Conservation (phyloP, 805 yeast species). For the Peterozyma xylosa region DNA sequence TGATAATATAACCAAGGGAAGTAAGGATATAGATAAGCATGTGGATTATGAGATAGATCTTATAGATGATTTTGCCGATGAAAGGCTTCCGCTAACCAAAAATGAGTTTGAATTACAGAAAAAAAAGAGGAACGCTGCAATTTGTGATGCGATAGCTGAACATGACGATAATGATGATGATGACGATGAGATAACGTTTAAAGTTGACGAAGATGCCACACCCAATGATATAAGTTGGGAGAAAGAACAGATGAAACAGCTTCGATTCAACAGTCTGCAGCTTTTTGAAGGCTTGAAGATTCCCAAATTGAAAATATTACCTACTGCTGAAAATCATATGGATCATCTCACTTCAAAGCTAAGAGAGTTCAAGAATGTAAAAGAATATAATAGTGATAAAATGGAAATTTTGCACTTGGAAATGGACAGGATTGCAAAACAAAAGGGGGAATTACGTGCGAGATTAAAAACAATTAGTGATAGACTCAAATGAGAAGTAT, state of each 20-base stretch:
- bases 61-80: conserved; percentile 17
- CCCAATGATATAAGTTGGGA: too few species aligned
- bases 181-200: conserved; percentile 2
- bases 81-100: conserved; percentile 20
- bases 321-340: neutral
- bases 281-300: too few species aligned
- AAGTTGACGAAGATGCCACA: too few species aligned
- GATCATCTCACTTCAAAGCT: neutral
- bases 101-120: conserved; percentile 19
- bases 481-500: too few species aligned
- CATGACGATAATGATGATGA: conserved; percentile 12
- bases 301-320: neutral
- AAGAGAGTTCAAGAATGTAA: neutral
- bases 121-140: conserved; percentile 19
- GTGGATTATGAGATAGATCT: conserved; percentile 13
- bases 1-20: conserved; percentile 1
- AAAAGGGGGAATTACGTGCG: neutral
- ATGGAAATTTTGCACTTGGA: neutral
- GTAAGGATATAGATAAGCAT: conserved; percentile 7
- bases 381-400: neutral
- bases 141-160: conserved; percentile 26
- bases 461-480: neutral
- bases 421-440: neutral
- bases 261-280: too few species aligned
- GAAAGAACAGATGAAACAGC: too few species aligned